These are phyloP conservation scores for Glarea lozoyensis DNA, from an alignment of 495 filamentous ascomycete species.

Conservation along the genomic window DNA sequence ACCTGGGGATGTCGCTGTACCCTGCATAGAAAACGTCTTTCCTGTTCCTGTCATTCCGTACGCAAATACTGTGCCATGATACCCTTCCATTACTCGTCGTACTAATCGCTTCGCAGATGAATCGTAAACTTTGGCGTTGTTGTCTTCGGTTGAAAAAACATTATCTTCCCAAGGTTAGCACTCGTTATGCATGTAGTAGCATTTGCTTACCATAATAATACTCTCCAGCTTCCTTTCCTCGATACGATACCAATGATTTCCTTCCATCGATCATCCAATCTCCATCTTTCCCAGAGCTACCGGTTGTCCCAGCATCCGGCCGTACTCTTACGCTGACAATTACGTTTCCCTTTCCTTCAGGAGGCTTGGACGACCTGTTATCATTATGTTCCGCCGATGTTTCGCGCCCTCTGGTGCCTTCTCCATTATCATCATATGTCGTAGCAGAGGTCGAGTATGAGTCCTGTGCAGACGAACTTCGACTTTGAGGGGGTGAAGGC, in stretches of 20 bases:
- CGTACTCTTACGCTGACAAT: slow-evolving; percentile 91
- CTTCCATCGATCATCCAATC: slow-evolving; percentile 93
- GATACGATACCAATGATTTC: slow-evolving; percentile 69
- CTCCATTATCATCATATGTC: slow-evolving; percentile 67
- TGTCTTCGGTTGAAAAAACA: slow-evolving; percentile 84
- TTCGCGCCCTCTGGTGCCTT: slow-evolving; percentile 35
- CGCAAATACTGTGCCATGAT: slow-evolving; percentile 96
- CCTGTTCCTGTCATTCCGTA: slow-evolving; percentile 99
- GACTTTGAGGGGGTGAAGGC: slow-evolving; percentile 74
- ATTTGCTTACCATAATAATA: slow-evolving; percentile 74
- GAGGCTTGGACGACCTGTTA: slow-evolving; percentile 33
- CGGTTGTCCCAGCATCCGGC: slow-evolving; percentile 65
- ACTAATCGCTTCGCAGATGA: slow-evolving; percentile 88
- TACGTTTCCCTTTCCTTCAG: slow-evolving; percentile 85
- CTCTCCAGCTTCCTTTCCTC: slow-evolving; percentile 82
- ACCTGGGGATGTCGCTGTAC: slow-evolving; percentile 91
- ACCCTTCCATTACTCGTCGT: slow-evolving; percentile 96
- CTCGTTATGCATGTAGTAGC: not conserved
- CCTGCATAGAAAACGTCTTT: slow-evolving; percentile 99
- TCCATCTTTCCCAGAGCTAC: slow-evolving; percentile 54
- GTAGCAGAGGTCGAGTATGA: slow-evolving; percentile 88
- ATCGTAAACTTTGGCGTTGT: slow-evolving; percentile 92
- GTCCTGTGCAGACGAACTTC: slow-evolving; percentile 80
- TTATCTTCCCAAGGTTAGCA: slow-evolving; percentile 54
- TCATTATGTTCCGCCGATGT: slow-evolving; percentile 28